Conservation (phyloP, 257 asterid genomes). For the Penstemon barbatus region DNA sequence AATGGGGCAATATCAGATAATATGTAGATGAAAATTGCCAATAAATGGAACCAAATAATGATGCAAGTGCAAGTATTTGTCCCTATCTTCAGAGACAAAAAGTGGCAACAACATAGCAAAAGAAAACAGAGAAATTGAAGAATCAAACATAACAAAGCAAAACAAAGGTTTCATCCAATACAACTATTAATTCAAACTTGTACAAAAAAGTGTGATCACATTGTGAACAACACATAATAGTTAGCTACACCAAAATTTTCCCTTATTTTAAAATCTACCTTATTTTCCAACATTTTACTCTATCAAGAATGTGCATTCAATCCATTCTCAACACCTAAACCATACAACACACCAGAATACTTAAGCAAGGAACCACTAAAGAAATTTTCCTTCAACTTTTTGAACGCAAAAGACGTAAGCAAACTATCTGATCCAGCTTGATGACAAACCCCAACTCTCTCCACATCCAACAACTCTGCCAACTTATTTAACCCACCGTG, state of each 20-base stretch:
- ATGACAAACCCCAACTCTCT: constrained; percentile 48
- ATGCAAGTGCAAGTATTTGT: no score
- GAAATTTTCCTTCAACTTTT: constrained; percentile 45
- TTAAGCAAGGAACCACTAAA: constrained; percentile 45
- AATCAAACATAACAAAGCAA: constrained; percentile 13
- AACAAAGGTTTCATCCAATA: constrained; percentile 18
- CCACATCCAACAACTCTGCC: constrained; percentile 51
- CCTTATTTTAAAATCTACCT: neutral
- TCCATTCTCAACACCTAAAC: constrained; percentile 46
- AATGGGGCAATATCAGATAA: no score
- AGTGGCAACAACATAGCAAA: neutral
- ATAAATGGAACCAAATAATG: no score
- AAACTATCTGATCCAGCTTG: constrained; percentile 55
- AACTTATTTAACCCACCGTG: constrained; percentile 53
- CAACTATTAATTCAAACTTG: constrained; percentile 25
- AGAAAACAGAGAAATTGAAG: neutral
- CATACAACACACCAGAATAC: constrained; percentile 53
- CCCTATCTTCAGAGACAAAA: no score
- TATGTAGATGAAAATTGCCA: no score
- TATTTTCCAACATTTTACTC: neutral
- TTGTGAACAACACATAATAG: constrained; percentile 22
- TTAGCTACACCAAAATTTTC: constrained; percentile 12
- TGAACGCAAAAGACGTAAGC: constrained; percentile 41
- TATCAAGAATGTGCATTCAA: constrained; percentile 4
- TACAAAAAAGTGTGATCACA: constrained; percentile 25